These are phyloP conservation scores for Chrysopogon serrulatus DNA, from an alignment of 176 grass and related monocot genomes.

Conservation along the genomic window DNA sequence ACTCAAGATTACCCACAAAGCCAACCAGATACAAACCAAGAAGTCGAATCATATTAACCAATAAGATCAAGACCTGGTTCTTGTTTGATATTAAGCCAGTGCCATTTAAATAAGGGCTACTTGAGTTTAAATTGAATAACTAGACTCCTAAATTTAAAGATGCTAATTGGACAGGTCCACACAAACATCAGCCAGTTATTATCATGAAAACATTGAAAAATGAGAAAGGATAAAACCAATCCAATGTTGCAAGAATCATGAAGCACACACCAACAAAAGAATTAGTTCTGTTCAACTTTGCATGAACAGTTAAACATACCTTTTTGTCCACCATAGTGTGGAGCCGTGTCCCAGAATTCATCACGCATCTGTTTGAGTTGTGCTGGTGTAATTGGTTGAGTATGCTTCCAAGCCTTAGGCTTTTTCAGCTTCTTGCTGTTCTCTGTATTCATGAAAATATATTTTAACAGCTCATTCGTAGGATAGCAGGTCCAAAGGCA, in stretches of 20 bases:
- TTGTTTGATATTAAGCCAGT: neutral
- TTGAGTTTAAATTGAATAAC: neutral
- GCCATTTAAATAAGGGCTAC: neutral
- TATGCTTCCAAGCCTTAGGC: conserved; percentile 95
- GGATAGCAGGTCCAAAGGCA: neutral
- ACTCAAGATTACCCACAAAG: neutral
- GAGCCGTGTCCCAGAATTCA: conserved; percentile 97
- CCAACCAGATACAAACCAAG: neutral
- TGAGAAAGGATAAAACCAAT: neutral
- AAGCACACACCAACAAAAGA: neutral
- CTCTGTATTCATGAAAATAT: conserved; percentile 43
- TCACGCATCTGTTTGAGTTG: conserved; percentile 81
- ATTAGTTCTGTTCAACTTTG: neutral
- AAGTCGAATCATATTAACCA: neutral
- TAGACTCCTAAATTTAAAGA: neutral
- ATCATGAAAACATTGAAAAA: neutral
- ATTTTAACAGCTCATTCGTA: neutral
- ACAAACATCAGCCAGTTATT: neutral
- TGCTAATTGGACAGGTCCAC: neutral
- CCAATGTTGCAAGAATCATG: neutral
- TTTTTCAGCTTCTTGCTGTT: conserved; percentile 77
- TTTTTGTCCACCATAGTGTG: conserved; percentile 96
- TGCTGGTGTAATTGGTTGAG: conserved; percentile 51
- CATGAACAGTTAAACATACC: conserved; percentile 30
- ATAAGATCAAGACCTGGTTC: neutral